Base-by-base conservation (phyloP, 2,329 filamentous ascomycete genomes). In the Metarhizium rileyi region DNA sequence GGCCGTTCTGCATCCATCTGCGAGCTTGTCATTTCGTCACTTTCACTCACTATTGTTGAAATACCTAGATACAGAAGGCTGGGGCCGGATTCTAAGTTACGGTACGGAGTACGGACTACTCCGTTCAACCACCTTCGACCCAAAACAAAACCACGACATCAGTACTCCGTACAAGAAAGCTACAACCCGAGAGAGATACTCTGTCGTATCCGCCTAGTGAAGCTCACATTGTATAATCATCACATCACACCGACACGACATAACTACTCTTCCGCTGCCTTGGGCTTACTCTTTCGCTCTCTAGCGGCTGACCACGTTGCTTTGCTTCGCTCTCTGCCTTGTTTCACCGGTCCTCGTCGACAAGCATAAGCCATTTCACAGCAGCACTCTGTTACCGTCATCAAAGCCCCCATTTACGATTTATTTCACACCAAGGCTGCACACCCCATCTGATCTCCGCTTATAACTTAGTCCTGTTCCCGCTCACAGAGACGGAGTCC, bases 361-460 rank as follows among this genome's bases (percentile, higher is more conserved):
- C 38, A 25, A 12, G 22, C 20, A 16, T 16, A 25, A 8, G 6
- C 18, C 38, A 20, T 42, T 25, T 20, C 38, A 14, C 38, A 25
- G 16, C 38, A n/a, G n/a, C n/a, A n/a, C 18, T 42, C 20, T 22
- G 35, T 38, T 22, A 20, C 16, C 35, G 38, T 20, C 22, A 6
- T 12, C 10, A 7, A 14, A 22, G 38, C 25, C 16, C 22, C 12
- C 22, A 10, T 16, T 47, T 47, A n/a, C 36, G 22, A 28, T 20
- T 28, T 36, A n/a, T n/a, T n/a, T n/a, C n/a, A n/a, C n/a, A n/a
- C n/a, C n/a, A n/a, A n/a, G n/a, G n/a, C n/a, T n/a, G n/a, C 33
- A 47, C 33, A 47, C 45, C 45, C 35, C 44, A 23, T 40, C 45
- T 25, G 3, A 28, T 47, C 46, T 47, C 25, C 35, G 46, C 25